phyloP scores from a whole-genome alignment of 495 filamentous ascomycete genomes.

The Penicillium odoratum region DNA sequence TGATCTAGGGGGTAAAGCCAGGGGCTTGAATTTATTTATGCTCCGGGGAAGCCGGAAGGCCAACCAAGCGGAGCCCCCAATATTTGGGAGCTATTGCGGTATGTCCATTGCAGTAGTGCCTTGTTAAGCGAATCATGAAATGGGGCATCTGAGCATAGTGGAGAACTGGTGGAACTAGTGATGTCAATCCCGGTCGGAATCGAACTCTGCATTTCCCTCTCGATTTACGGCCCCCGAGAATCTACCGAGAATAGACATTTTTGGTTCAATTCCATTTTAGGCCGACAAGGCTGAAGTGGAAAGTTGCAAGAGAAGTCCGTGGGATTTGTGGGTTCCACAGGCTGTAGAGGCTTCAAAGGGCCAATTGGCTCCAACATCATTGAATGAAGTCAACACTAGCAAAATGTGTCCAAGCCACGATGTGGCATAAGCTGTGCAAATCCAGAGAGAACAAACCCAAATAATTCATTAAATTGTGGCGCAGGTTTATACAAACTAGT shows the following conservation, averaged over 20 bases:
- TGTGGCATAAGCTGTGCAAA: neutral
- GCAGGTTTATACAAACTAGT: neutral
- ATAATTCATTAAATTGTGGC: neutral
- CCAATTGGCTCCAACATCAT: neutral
- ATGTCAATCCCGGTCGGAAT: slow-evolving; percentile 15
- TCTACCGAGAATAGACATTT: neutral
- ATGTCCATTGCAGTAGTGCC: slow-evolving; percentile 13
- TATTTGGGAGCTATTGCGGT: slow-evolving; percentile 9
- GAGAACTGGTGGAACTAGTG: slow-evolving; percentile 17
- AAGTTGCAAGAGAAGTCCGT: neutral
- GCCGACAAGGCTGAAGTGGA: neutral
- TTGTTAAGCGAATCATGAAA: slow-evolving; percentile 20
- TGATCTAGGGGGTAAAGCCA: slow-evolving; percentile 9
- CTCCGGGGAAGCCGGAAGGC: slow-evolving; percentile 27
- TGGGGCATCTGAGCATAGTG: slow-evolving; percentile 5
- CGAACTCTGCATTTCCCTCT: neutral
- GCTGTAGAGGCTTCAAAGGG: neutral
- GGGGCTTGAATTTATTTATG: slow-evolving; percentile 27
- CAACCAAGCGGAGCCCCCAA: slow-evolving; percentile 17
- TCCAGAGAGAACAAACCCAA: neutral
- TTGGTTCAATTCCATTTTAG: neutral
- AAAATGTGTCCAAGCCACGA: neutral
- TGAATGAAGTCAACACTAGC: no score
- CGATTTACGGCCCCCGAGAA: neutral
- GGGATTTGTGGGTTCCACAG: neutral